Conservation (phyloP, 139 green algal genomes). For the Yamagishiella unicocca region DNA sequence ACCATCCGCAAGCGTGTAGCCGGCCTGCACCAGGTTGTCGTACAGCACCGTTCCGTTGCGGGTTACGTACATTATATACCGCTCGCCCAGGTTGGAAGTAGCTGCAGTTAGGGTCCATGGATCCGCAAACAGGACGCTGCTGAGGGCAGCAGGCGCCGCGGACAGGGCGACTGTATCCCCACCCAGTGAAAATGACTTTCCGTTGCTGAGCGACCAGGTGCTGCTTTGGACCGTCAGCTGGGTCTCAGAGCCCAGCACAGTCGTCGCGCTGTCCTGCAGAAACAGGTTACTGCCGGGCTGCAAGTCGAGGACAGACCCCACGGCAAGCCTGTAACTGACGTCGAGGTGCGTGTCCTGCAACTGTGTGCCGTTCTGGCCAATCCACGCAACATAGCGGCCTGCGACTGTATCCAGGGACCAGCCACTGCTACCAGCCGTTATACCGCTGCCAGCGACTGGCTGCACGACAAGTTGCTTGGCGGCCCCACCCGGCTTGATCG, state of each 20-base stretch:
- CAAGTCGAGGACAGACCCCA: neutral
- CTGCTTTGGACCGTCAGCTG: neutral
- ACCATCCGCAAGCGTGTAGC: neutral
- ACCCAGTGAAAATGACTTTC: neutral
- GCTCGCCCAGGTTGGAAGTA: neutral
- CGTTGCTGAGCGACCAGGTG: neutral
- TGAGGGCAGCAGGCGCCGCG: neutral
- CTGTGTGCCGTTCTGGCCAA: neutral
- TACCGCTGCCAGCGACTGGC: neutral
- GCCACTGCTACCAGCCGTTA: neutral
- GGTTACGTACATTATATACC: neutral
- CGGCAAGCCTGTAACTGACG: neutral
- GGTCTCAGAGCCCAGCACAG: neutral
- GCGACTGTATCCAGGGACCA: neutral
- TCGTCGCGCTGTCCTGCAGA: conserved; percentile 8
- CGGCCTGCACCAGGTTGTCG: neutral
- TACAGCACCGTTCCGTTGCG: neutral
- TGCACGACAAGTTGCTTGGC: neutral
- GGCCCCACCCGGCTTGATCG: neutral
- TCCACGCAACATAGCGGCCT: neutral
- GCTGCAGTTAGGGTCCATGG: neutral
- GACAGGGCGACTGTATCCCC: neutral
- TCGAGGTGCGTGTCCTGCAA: neutral
- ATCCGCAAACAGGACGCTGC: neutral
- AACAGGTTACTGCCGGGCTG: neutral